These are phyloP conservation scores for Pedinophyceae sp. DNA, from an alignment of 139 green algal species.

Conservation along the genomic window DNA sequence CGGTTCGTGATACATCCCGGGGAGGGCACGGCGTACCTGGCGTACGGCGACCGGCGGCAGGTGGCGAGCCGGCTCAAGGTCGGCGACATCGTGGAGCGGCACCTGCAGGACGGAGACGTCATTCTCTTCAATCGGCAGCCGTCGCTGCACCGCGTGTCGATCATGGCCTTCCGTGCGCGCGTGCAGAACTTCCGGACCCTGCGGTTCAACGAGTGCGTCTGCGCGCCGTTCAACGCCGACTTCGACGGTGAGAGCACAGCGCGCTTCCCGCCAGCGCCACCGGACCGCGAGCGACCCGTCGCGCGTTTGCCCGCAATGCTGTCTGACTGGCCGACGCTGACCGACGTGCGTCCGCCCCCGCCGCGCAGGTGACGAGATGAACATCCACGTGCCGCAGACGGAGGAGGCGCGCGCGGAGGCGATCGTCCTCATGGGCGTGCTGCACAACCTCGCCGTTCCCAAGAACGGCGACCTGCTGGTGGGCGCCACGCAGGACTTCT, in stretches of 20 bases:
- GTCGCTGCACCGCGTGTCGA: conserved; percentile 74
- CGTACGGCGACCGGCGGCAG: conserved; percentile 74
- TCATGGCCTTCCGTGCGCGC: conserved; percentile 85
- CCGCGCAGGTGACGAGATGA: conserved; percentile 92
- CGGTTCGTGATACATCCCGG: conserved; percentile 72
- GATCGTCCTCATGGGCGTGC: conserved; percentile 73
- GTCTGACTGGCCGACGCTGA: no score
- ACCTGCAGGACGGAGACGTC: conserved; percentile 82
- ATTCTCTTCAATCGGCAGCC: conserved; percentile 98
- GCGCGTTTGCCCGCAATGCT: no score
- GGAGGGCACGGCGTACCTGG: conserved; percentile 45
- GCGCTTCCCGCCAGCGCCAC: no score
- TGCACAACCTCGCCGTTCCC: conserved; percentile 82
- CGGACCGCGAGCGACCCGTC: no score
- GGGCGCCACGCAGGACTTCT: conserved; percentile 90
- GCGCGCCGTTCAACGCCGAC: conserved; percentile 95
- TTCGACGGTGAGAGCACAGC: conserved; percentile 70
- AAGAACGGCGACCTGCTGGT: conserved; percentile 96
- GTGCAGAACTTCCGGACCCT: conserved; percentile 82
- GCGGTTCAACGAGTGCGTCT: conserved; percentile 96
- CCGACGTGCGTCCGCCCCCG: no score
- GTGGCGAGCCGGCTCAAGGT: conserved; percentile 70
- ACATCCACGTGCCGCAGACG: conserved; percentile 92
- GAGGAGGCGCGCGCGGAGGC: conserved; percentile 91
- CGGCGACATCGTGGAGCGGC: conserved; percentile 82